A percentile compares a stretch with the other conserved stretches of the same genome.
These are phyloP conservation scores for Salvia miltiorrhiza DNA, from an alignment of 257 asterid genomes.

Conservation along the genomic window DNA sequence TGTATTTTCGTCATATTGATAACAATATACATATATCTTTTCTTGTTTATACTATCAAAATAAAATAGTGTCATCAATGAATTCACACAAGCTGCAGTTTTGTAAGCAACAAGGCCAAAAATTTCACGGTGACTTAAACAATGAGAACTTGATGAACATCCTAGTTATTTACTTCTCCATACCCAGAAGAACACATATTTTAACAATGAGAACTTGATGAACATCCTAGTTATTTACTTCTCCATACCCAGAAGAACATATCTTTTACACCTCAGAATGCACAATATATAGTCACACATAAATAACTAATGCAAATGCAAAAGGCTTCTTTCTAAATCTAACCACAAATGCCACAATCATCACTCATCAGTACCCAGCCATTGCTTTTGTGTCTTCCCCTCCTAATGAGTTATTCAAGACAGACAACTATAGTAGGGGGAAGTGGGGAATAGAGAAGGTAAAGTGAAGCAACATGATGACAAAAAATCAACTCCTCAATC, in stretches of 20 bases:
- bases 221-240: neutral
- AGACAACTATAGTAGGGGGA: neutral
- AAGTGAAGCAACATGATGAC: neutral
- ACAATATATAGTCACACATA: neutral
- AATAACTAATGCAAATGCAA: neutral
- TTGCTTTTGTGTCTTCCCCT: no score
- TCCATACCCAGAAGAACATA: neutral
- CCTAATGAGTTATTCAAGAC: neutral
- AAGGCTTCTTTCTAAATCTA: neutral
- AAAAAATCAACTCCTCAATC: neutral
- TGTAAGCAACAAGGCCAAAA: neutral
- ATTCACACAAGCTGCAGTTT: neutral
- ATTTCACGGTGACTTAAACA: slow-evolving; percentile 1
- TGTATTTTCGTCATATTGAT: neutral
- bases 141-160: neutral
- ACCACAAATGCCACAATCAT: neutral
- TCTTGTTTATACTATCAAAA: neutral
- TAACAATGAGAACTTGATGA: neutral
- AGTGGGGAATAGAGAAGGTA: neutral
- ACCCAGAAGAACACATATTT: neutral
- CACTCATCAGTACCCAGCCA: neutral
- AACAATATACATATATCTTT: neutral
- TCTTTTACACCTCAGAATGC: neutral
- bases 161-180: neutral
- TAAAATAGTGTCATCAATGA: neutral